Base-by-base conservation (phyloP, 345 rosid genomes). In the Hibiscus syriacus region DNA sequence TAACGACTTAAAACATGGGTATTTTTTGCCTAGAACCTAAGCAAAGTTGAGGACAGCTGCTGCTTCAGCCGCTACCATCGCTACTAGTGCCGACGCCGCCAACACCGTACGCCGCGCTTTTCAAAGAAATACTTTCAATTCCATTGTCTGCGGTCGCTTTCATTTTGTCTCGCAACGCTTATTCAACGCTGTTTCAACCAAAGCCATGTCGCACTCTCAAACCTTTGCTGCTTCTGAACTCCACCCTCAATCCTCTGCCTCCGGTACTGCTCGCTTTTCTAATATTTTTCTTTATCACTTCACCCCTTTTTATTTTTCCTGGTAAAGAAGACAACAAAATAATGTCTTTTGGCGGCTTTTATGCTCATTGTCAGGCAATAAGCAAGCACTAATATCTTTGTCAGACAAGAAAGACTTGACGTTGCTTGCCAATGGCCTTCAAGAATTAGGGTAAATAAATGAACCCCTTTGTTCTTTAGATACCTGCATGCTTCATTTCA, bases 361-460 rank as follows among this genome's bases (percentile, higher is more conserved):
- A 14, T 63, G 53, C 17, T 63, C 13, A 13, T 56, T 69, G 73
- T 69, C 78, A 92, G 97, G 79, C 3, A 78, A 77, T 43, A 90
- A 90, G 84, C 96, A 82, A 74, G 96, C 86, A 27, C 74, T 92
- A 73, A 84, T 92, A 80, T 92, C 98, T 71, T 81, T 90, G 70
- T 92, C 97, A 4, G 92, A 92, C 71, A 92, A 90, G 74, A 90
- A 70, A 46, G 89, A 83, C 64, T 57, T 92, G 72, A 87, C 82
- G 43, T 68, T 81, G 55, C 93, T 90, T 79, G 93, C 90, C 54
- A 80, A 58, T 27, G 96, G 88, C 50, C 83, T 90, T 3, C 90
- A 88, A 71, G 80, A 84, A 8, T 74, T 92, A 78, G 98, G 97
- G 97, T 92, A 66, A 59, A 29, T 46, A 54, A 27, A 45, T 66